Evolutionary conservation across 805 yeast genomes (phyloP), one percentile per base, ranked within the genome.

Genomic region (Tetrapisispora arboricola): DNA sequence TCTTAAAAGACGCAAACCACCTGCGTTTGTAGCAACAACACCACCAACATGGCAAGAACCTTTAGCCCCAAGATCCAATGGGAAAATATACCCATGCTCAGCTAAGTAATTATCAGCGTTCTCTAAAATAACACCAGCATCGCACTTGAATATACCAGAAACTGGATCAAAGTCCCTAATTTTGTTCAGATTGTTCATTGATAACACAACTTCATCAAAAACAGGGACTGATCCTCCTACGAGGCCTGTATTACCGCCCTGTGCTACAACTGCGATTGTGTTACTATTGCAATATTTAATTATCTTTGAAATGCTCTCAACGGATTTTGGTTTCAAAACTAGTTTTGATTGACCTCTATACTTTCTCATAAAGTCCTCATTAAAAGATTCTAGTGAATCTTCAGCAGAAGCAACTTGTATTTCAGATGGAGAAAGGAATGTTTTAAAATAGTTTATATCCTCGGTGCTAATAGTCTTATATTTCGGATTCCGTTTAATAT

Each of bases 11-110:
- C 97, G 70, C 52, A 88, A 71, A 1, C 97, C 97, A 56, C 97
- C 97, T 5, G 97, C 97, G 59, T 90, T 90, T 16, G 96, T 86
- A 16, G 96, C 95, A 33, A 86, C 90, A 40, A 80, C 84, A 49
- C 96, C 97, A 50, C 96, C 96, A 46, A 90, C 80, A 51, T 85
- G 95, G 59, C 96, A 90, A 2, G 96, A 85, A 12, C 97, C 97
- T 65, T 88, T 88, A 29, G 97, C 96, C 43, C 97, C 97, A 46
- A 88, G 67, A 59, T 88, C 97, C 39, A 88, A 68, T 21, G 97
- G 97, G 71, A 87, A 88, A 41, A 88, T 84, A 63, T 82, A 82
- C 3, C 92, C 95, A n/a, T 76, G 66, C 43, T 85, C 92, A 15
- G 81, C 78, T 41, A 88, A 64, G 54, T 57, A 85, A 41, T 71